A percentile compares a stretch with the other conserved stretches of the same genome.
phyloP scores from a whole-genome alignment of 768 basidiomycete species.

The Termitomyces titanicus region DNA sequence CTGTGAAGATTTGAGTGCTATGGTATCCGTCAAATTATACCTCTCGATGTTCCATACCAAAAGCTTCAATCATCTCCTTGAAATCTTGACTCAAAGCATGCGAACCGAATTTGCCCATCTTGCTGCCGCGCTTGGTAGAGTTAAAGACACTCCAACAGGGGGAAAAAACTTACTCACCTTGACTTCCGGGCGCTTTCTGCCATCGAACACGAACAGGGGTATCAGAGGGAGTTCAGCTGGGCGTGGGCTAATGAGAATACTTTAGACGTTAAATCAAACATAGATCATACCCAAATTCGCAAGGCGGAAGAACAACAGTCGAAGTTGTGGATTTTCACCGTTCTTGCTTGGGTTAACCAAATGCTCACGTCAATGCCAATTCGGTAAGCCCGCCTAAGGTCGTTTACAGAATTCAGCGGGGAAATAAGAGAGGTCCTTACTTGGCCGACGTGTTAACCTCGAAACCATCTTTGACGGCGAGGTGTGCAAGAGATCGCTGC shows the following conservation, averaged over 20 bases:
- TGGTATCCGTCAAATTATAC: neutral
- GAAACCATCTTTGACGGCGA: neutral
- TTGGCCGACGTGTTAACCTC: neutral
- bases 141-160: too few relatives aligned
- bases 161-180: neutral
- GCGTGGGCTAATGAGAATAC: neutral
- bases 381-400: neutral
- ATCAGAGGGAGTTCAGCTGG: neutral
- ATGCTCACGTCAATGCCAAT: neutral
- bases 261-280: too few relatives aligned
- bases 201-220: neutral
- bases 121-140: neutral
- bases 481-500: neutral
- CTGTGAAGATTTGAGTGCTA: slow-evolving; percentile 9
- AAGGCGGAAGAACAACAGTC: neutral
- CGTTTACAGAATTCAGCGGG: neutral
- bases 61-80: neutral
- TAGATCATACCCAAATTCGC: neutral
- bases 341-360: neutral
- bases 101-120: neutral
- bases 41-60: neutral
- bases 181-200: neutral
- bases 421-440: too few relatives aligned
- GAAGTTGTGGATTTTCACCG: neutral
- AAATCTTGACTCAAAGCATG: neutral